Evolutionary conservation across 1,284 basidiomycete genomes (phyloP), one percentile per base, ranked within the genome.

Genomic region (Cutaneotrichosporon cavernicola): DNA sequence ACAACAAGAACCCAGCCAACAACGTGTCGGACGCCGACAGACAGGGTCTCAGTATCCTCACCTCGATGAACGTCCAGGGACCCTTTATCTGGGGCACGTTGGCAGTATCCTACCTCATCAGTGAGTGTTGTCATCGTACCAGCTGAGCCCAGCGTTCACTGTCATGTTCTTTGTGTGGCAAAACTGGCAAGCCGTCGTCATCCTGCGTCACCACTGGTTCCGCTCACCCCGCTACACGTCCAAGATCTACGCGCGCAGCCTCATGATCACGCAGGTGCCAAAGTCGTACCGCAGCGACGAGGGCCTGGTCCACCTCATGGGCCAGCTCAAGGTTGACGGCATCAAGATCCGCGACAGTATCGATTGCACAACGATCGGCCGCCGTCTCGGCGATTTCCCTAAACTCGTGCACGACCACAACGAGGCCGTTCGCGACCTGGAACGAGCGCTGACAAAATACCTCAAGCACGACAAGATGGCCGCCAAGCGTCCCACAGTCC

Each of bases 401-500:
- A 69, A 75, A 11, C 69, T 81, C 65, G 77, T 82, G 22, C 75
- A 93, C 58, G 88, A 88, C 69, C 92, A 97, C 81, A 94, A 95
- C 79, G 81, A 89, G 58, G 88, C 90, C 14, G 92, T 97, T 16
- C 84, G 88, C 56, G 88, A 92, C 66, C 86, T 97, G 49, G 94
- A 97, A 76, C 82, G 85, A 51, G 84, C 90, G 34, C 84, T 97
- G 16, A 92, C 95, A 55, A 87, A 86, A 69, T 95, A 95, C 76
- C 85, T 96, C 64, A 90, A 92, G 73, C 87, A 85, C 21, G 89
- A 90, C 9, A 86, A 86, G 71, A 81, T 91, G 47, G 89, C 84
- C 30, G 84, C 86, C 67, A 89, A 88, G 66, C 83, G 93, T 31
- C 93, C 93, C 0, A 89, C 83, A 2, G 86, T 90, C 62, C 83